These are phyloP conservation scores for Fusarium sp. DNA, from an alignment of 2,329 filamentous ascomycete species.

Conservation along the genomic window DNA sequence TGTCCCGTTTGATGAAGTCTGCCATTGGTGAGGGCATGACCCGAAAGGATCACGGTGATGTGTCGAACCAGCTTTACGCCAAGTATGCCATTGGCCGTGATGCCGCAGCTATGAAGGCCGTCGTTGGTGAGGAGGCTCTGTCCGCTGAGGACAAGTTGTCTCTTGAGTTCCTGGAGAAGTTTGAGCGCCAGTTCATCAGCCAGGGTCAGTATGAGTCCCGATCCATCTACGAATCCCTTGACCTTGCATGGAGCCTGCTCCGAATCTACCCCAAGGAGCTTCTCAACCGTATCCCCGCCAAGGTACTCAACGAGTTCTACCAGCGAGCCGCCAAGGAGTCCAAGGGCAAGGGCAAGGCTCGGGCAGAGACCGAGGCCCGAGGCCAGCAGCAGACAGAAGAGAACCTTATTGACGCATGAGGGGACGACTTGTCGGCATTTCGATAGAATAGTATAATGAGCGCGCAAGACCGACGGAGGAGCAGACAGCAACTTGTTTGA, in stretches of 20 bases:
- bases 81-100: constrained; percentile 99
- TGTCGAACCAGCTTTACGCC: constrained; percentile 99
- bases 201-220: constrained; percentile 94
- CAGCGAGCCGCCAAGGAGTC: constrained; percentile 70
- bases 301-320: constrained; percentile 85
- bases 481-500: constrained; percentile 36
- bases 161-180: constrained; percentile 97
- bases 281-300: constrained; percentile 91
- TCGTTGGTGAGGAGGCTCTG: constrained; percentile 96
- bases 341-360: constrained; percentile 69
- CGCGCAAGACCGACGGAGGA: constrained; percentile 37
- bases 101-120: constrained; percentile 98
- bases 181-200: constrained; percentile 92
- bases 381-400: constrained; percentile 59
- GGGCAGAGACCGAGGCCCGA: constrained; percentile 53
- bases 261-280: constrained; percentile 98
- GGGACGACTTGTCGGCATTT: constrained; percentile 33
- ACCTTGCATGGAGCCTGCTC: constrained; percentile 94
- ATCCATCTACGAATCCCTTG: constrained; percentile 90
- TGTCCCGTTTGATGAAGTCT: constrained; percentile 99
- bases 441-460: constrained; percentile 43
- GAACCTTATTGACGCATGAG: constrained; percentile 68
- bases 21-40: constrained; percentile 98
- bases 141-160: constrained; percentile 97
- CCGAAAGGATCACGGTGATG: constrained; percentile 95